Conservation (phyloP, 1,139 yeast genomes). For the Scheffersomyces parashehatae region DNA sequence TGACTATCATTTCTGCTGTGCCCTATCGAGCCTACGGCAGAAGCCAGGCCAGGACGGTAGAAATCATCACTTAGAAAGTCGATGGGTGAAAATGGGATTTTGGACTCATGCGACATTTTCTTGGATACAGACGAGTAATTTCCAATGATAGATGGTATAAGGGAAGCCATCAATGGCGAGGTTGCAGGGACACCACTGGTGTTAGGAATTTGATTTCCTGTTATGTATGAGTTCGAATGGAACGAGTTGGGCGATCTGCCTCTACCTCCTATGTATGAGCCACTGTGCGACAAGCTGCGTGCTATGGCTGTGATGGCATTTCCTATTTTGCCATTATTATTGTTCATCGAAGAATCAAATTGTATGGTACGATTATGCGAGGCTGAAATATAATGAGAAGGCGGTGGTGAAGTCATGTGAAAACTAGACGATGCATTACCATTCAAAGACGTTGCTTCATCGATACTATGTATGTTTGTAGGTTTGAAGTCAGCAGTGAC, state of each 20-base stretch:
- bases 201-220: constrained; percentile 6
- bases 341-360: not conserved
- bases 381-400: constrained; percentile 28
- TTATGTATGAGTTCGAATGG: constrained; percentile 3
- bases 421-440: not conserved
- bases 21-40: not conserved
- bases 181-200: constrained; percentile 2
- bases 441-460: constrained; percentile 10
- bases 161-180: constrained; percentile 32
- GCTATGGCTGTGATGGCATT: constrained; percentile 21
- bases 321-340: constrained; percentile 10
- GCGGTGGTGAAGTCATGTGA: constrained; percentile 19
- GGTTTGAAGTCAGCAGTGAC: constrained; percentile 2
- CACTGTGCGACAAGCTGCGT: constrained; percentile 17
- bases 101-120: constrained; percentile 36
- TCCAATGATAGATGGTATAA: constrained; percentile 45
- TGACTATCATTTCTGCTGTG: not conserved
- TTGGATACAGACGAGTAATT: constrained; percentile 39
- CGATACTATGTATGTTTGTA: constrained; percentile 1
- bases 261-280: not conserved
- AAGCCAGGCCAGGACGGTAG: not conserved
- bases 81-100: constrained; percentile 44
- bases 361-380: constrained; percentile 6
- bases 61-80: constrained; percentile 42
- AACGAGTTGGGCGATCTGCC: constrained; percentile 1